Evolutionary conservation across 2,329 filamentous ascomycete species (phyloP), one percentile per base, ranked within the genome.

Genomic region (Diaporthe citrichinensis): DNA sequence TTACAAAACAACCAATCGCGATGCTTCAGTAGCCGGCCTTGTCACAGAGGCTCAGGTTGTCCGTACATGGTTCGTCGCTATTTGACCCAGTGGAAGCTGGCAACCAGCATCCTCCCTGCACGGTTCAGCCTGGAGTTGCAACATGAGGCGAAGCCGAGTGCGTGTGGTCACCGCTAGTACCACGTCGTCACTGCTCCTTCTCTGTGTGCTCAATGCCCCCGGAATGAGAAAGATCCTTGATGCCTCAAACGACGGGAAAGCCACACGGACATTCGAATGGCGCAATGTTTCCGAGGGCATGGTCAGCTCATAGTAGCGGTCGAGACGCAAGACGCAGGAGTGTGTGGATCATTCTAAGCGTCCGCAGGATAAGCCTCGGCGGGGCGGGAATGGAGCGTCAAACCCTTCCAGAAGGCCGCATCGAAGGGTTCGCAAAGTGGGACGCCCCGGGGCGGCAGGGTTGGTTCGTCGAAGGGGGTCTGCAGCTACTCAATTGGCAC

Each of bases 321-420:
- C 72, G 71, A 74, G 71, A 76, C 62, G 74, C 74, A 76, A 59
- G 57, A 73, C 67, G 74, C 74, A 76, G 74, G 74, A 76, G 74
- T 55, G 59, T 74, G 74, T 76, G 74, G 74, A 76, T 59, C 62
- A 74, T 41, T 31, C 58, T n/a, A 49, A 62, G 44, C 49, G 65
- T 69, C 65, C 65, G 65, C 65, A 55, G 65, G 65, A 41, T 69
- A 69, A 69, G 65, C 65, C 65, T 69, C 65, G 46, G 59, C 39
- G 71, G 71, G 58, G 71, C 49, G 71, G 71, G 44, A 53, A 41
- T 61, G 39, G 72, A 59, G 71, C 74, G 51, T 75, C 75, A 69
- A 75, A 72, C 57, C 72, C 75, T 76, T 76, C 75, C 71, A 74
- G 75, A 76, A 76, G 75, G 34, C 59, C 51, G 49, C 46, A 71